A percentile compares a stretch with the other conserved stretches of the same genome.
Evolutionary conservation across 371 early-diverging fungal genomes (phyloP).

Genomic region (Mortierella sp.): DNA sequence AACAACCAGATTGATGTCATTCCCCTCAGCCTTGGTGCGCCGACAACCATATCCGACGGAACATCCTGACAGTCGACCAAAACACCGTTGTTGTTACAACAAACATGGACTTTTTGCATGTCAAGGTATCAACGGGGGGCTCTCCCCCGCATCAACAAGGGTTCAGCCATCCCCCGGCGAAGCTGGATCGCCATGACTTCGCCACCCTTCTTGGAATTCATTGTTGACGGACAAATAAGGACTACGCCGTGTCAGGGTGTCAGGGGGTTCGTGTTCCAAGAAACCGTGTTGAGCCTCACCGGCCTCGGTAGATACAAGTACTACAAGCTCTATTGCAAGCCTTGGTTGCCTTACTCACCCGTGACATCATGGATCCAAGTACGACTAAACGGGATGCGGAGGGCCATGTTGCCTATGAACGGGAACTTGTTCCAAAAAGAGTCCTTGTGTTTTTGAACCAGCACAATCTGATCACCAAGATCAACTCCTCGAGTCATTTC

Average conservation of each 20-base stretch:
- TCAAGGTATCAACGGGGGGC: too few species aligned
- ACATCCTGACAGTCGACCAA: neutral
- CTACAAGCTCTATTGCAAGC: neutral
- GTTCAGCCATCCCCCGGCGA: constrained; percentile 98
- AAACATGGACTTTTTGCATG: too few species aligned
- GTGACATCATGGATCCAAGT: constrained; percentile 41
- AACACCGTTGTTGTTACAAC: constrained; percentile 85
- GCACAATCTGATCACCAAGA: constrained; percentile 41
- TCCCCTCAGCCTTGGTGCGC: too few species aligned
- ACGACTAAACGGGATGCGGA: constrained; percentile 37
- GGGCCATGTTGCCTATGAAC: constrained; percentile 22
- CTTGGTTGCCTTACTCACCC: constrained; percentile 18
- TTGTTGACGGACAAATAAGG: constrained; percentile 89
- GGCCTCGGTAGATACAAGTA: neutral
- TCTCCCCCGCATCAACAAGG: constrained; percentile 94
- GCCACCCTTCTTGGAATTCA: too few species aligned
- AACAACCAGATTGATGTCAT: too few species aligned
- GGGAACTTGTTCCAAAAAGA: constrained; percentile 34
- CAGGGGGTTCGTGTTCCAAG: too few species aligned
- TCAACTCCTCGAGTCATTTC: constrained; percentile 19
- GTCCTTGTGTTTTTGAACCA: constrained; percentile 18
- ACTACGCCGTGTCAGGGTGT: too few species aligned
- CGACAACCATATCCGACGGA: too few species aligned
- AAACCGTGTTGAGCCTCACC: constrained; percentile 62
- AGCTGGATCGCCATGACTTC: too few species aligned